Evolutionary conservation across 2,329 filamentous ascomycete species (phyloP).

Genomic region (Biscogniauxia mediterranea): DNA sequence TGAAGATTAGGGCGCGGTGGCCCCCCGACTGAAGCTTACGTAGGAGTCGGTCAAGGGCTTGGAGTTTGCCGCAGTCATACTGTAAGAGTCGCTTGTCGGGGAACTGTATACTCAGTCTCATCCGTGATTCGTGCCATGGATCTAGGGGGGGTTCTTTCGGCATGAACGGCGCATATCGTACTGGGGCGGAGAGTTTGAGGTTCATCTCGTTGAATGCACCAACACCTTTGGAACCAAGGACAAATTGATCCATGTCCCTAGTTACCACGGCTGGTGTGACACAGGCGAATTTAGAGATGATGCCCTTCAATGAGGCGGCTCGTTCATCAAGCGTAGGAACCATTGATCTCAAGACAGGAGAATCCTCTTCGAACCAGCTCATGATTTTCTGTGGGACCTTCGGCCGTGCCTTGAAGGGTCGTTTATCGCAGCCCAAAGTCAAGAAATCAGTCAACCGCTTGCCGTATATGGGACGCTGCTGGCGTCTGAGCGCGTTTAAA

Average conservation of each 20-base stretch:
- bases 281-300: constrained; percentile 85
- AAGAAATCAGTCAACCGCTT: constrained; percentile 73
- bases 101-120: constrained; percentile 92
- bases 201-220: constrained; percentile 56
- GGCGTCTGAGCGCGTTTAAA: constrained; percentile 75
- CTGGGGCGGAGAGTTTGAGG: constrained; percentile 55
- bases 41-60: constrained; percentile 81
- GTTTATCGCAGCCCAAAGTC: constrained; percentile 59
- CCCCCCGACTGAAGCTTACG: constrained; percentile 84
- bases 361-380: constrained; percentile 74
- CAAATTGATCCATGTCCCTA: constrained; percentile 67
- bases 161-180: constrained; percentile 55
- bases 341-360: constrained; percentile 61
- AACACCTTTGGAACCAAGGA: constrained; percentile 61
- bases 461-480: constrained; percentile 79
- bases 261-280: constrained; percentile 87
- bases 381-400: constrained; percentile 61
- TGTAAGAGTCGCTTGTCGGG: constrained; percentile 94
- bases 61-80: constrained; percentile 96
- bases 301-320: constrained; percentile 68
- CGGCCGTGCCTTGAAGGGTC: constrained; percentile 60
- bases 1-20: constrained; percentile 95
- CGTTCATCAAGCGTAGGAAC: constrained; percentile 74
- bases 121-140: constrained; percentile 90
- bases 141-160: constrained; percentile 61